Evolutionary conservation across 139 green algal species (phyloP), one percentile per base, ranked within the genome.

Genomic region (Chlorella vulgaris): DNA sequence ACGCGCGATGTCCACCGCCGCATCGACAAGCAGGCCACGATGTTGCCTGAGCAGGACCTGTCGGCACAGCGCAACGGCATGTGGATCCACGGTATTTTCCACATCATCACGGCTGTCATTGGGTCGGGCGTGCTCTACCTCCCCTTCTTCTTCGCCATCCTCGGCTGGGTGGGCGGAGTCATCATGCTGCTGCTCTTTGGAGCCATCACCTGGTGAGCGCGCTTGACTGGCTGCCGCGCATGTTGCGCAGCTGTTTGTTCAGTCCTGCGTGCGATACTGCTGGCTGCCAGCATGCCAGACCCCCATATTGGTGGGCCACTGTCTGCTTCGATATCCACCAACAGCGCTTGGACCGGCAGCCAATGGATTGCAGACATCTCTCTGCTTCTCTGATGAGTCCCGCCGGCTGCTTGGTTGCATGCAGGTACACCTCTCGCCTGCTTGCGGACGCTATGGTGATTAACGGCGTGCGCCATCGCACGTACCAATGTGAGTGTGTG

Each of bases 371-470:
- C n/a, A n/a, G n/a, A n/a, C n/a, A n/a, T n/a, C n/a, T n/a, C n/a
- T n/a, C n/a, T n/a, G n/a, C n/a, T n/a, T n/a, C n/a, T n/a, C 47
- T 58, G 47, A 10, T 58, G 47, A 10, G 47, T 10, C 15, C 10
- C 47, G 15, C 10, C 47, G 10, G 13, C 47, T 58, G 47, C 66
- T 53, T 15, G 4, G 66, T 28, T n/a, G 22, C 21, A 65, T 35
- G 71, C 71, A 69, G 74, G 73, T 91, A 85, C 78, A 81, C 68
- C 3, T 77, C 74, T 3, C 28, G 76, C 5, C 75, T 91, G 82
- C 82, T 91, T 47, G 78, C 84, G 1, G 82, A 88, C 7, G 74
- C 79, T 6, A 88, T 86, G 76, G 29, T 82, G 8, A 70, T 88
- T 1, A 66, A 80, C 33, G 84, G 73, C 26, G 10, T 55, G 40